Conservation (phyloP, 129 eudicot species). For the Tagetes erecta region DNA sequence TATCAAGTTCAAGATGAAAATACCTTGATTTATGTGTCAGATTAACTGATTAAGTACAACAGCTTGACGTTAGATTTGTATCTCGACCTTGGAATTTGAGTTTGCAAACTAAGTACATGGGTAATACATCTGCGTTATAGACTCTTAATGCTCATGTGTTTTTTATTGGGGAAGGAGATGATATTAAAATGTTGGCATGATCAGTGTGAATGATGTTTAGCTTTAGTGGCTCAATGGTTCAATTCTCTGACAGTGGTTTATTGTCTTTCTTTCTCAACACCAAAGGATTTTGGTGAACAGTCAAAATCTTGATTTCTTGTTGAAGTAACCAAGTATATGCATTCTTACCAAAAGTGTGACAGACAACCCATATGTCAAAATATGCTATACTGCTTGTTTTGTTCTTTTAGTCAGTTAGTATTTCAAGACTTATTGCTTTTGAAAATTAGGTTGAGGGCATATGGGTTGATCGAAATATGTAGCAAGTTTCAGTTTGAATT, state of each 20-base stretch:
- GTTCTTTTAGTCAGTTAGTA: slow-evolving; percentile 4
- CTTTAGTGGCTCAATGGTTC: background rate
- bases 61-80: background rate
- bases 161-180: background rate
- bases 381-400: background rate
- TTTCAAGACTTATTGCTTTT: slow-evolving; percentile 2
- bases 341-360: slow-evolving; percentile 14
- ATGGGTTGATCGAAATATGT: slow-evolving; percentile 3
- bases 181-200: background rate
- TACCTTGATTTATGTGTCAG: background rate
- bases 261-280: background rate
- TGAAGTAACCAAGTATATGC: background rate
- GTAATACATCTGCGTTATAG: background rate
- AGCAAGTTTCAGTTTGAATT: background rate
- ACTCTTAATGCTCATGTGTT: slow-evolving; percentile 5
- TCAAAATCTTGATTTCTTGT: background rate
- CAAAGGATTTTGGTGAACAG: slow-evolving; percentile 9
- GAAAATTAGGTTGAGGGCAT: slow-evolving; percentile 18
- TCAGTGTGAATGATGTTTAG: background rate
- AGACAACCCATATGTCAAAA: background rate
- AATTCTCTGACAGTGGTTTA: background rate
- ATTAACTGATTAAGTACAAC: background rate
- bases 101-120: background rate
- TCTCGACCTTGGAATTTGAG: background rate
- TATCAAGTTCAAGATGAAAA: background rate